Evolutionary conservation across 2,329 filamentous ascomycete species (phyloP).

Genomic region (Ramularia endophylla): DNA sequence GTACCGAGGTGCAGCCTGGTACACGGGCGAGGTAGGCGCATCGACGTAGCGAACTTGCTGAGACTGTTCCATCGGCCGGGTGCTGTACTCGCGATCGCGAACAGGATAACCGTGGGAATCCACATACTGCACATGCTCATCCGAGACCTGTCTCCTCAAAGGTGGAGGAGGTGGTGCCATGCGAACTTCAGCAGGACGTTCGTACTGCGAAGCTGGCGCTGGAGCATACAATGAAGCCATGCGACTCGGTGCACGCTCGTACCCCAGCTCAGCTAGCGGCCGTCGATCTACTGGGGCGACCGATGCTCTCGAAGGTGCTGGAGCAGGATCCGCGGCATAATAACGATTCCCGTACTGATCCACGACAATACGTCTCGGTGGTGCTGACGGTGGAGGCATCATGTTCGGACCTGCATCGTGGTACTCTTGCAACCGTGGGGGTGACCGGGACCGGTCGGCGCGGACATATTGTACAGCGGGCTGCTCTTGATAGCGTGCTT

Average conservation of each 20-base stretch:
- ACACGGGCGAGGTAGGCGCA: conserved; percentile 24
- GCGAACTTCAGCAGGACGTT: conserved; percentile 29
- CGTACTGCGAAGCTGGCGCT: conserved; percentile 32
- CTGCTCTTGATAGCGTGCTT: conserved; percentile 30
- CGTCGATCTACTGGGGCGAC: conserved; percentile 35
- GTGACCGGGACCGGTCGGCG: conserved; percentile 37
- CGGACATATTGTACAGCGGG: conserved; percentile 33
- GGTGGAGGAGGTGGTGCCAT: conserved; percentile 26
- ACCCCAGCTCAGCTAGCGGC: conserved; percentile 37
- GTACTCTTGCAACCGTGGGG: conserved; percentile 26
- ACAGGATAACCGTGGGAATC: conserved; percentile 24
- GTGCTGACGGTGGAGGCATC: conserved; percentile 45
- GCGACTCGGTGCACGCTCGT: conserved; percentile 57
- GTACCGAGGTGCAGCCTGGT: conserved; percentile 16
- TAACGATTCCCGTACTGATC: conserved; percentile 83
- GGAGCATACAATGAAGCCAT: conserved; percentile 29
- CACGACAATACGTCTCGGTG: conserved; percentile 59
- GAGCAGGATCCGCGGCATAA: conserved; percentile 48
- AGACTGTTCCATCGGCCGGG: conserved; percentile 10
- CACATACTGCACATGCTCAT: conserved; percentile 23
- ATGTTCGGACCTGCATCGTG: conserved; percentile 31
- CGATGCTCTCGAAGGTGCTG: conserved; percentile 44
- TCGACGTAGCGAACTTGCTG: conserved; percentile 19
- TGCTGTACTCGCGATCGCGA: conserved; percentile 15
- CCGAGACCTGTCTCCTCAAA: conserved; percentile 13